Evolutionary conservation across 495 filamentous ascomycete species (phyloP).

Genomic region (Bryoglossum gracile): DNA sequence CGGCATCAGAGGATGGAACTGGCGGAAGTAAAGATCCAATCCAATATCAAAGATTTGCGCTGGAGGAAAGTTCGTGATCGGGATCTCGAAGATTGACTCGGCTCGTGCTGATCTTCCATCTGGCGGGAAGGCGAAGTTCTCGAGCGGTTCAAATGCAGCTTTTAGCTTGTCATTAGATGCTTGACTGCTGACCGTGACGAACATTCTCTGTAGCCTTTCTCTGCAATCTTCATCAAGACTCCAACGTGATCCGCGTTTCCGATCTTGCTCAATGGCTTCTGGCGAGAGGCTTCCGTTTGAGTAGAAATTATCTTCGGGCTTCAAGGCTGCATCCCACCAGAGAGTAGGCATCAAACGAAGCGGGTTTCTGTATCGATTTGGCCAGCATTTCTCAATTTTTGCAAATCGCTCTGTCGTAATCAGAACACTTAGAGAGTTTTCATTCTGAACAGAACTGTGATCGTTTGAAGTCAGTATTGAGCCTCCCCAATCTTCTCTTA

Average conservation of each 20-base stretch:
- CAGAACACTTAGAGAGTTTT: slow-evolving; percentile 29
- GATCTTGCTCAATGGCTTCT: slow-evolving; percentile 21
- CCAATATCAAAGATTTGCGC: slow-evolving; percentile 49
- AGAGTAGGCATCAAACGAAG: slow-evolving; percentile 42
- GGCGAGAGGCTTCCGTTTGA: slow-evolving; percentile 26
- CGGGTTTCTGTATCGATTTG: slow-evolving; percentile 35
- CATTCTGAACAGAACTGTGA: slow-evolving; percentile 26
- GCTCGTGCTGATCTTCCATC: slow-evolving; percentile 2
- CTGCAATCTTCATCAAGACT: slow-evolving; percentile 44
- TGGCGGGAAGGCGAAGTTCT: slow-evolving; percentile 16
- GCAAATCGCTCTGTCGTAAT: slow-evolving; percentile 43
- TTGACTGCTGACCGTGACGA: slow-evolving; percentile 27
- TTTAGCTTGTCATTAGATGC: slow-evolving; percentile 25
- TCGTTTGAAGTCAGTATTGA: slow-evolving; percentile 24
- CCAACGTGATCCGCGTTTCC: slow-evolving; percentile 36
- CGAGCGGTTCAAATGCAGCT: slow-evolving; percentile 26
- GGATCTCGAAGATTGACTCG: slow-evolving; percentile 19
- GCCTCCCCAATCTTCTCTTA: not conserved
- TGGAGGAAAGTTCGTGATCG: slow-evolving; percentile 35
- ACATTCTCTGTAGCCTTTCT: slow-evolving; percentile 35
- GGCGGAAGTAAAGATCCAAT: slow-evolving; percentile 46
- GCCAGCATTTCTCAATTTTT: slow-evolving; percentile 44
- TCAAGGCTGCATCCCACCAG: slow-evolving; percentile 40
- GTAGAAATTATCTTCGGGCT: slow-evolving; percentile 40
- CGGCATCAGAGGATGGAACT: slow-evolving; percentile 44